A percentile compares a stretch with the other conserved stretches of the same genome.
phyloP scores from a whole-genome alignment of 2,329 filamentous ascomycete genomes.

The Aspergillus viridinutans region DNA sequence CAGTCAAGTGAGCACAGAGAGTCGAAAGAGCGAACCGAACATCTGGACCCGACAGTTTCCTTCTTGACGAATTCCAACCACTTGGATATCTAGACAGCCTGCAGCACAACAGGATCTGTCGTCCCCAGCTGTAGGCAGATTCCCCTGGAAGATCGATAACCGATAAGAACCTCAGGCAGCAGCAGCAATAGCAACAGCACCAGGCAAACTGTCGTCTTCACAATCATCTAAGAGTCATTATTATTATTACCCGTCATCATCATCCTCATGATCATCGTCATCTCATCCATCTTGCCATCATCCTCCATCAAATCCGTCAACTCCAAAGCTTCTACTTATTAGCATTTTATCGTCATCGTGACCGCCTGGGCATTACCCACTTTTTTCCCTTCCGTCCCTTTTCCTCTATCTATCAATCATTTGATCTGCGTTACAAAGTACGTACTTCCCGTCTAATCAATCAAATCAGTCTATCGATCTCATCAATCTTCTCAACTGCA shows the following conservation, averaged over 20 bases:
- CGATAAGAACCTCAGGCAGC: conserved; percentile 12
- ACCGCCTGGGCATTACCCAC: not conserved
- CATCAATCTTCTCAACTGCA: not conserved
- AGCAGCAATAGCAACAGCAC: conserved; percentile 1
- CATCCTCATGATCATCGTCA: conserved; percentile 7
- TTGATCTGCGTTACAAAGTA: not conserved
- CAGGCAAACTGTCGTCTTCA: not conserved
- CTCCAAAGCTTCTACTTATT: conserved; percentile 5
- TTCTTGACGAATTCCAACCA: not conserved
- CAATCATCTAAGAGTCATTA: not conserved
- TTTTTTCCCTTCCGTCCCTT: conserved; percentile 3
- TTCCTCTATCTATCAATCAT: not conserved
- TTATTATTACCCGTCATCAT: not conserved
- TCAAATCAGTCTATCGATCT: conserved; percentile 12
- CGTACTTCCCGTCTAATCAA: conserved; percentile 1
- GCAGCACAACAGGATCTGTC: conserved; percentile 1
- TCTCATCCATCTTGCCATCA: not conserved
- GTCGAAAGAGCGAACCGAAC: not conserved
- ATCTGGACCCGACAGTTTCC: not conserved
- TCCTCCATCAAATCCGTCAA: conserved; percentile 1
- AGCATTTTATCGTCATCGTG: not conserved
- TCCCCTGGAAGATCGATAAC: conserved; percentile 23
- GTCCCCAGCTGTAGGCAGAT: conserved; percentile 17
- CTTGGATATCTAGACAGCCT: not conserved
- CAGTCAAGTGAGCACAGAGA: not conserved